Evolutionary conservation across 2,329 filamentous ascomycete species (phyloP), one percentile per base, ranked within the genome.

Genomic region (Lecanoromycetidae sp.): DNA sequence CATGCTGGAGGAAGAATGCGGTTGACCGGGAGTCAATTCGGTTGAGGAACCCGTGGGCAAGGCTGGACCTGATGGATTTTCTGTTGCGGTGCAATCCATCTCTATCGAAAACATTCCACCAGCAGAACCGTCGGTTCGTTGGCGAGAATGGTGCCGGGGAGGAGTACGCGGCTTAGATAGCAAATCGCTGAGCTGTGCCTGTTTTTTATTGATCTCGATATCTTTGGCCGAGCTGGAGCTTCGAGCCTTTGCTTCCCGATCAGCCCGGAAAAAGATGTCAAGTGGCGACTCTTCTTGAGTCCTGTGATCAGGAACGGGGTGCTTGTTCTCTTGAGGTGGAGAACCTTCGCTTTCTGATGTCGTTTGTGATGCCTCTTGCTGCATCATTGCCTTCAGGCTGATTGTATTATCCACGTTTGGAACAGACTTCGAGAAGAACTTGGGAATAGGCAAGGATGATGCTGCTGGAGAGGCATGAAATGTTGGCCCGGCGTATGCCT

Each of bases 381-480:
- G 69, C 65, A 60, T 75, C 71, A 25, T 68, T 75, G 10, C 69
- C 70, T 20, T 75, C 74, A 46, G 71, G 73, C 23, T 71, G 75
- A 19, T 66, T 5, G 71, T 52, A 70, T 68, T 51, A 58, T 58
- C 15, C 60, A 63, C 53, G 60, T 70, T 55, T 52, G 80, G 80
- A 10, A 84, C 72, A 0, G 85, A 80, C 58, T 83, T 88, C 23
- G 83, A 82, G 52, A 84, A 77, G 63, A 95, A 94, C 59, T 83
- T 93, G 9, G 91, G 91, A 49, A 95, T 83, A 0, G 91, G 91
- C 26, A 98, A 71, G 20, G 87, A 80, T 7, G 87, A 93, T 0
- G 91, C 84, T 1, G 88, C 90, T 17, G 91, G 91, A 7, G 91
- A 96, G 33, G 87, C 85, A 64, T 95, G 88, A 63, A 96, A 98